Base-by-base conservation (phyloP, 2,329 filamentous ascomycete genomes). In the Ceratocystis albifundus region DNA sequence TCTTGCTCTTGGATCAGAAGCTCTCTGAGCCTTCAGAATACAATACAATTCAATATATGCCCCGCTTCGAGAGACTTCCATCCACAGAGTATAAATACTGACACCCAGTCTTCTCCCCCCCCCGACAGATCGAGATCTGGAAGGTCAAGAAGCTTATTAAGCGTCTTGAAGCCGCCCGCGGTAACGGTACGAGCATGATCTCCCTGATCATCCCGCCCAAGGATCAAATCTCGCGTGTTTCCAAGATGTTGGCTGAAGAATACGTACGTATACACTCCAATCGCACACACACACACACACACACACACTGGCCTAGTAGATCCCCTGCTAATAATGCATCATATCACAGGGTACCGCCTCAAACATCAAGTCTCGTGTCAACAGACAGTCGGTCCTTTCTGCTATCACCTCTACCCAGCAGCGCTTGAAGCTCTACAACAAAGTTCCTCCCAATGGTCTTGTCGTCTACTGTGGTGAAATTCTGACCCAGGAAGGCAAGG, bases 211-310 rank as follows among this genome's bases (percentile, higher is more conserved):
- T 99, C 75, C 94, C 94, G 69, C 94, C 94, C 72, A 99, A 99
- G 85, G 92, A 96, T 78, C 94, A 99, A 80, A 85, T 99, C 70
- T 97, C 94, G 59, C 88, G 92, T 74, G 88, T 90, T 66, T 90
- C 94, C 69, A 97, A 97, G 84, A 99, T 99, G 94, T 88, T 99
- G 87, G 95, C 95, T 81, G 94, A 99, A 96, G 92, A 96, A 89
- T 96, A 94, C 76, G 90, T 94, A 84, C 71, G 88, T 80, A 57
- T 64, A 50, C 6, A 46, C 53, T 4, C 10, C 36, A 48, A 61
- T 22, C 63, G 32, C 41, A 8, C 41, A 28, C 50, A n/a, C n/a
- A 20, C 10, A n/a, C n/a, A n/a, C 41, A 8, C 41, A 28, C 41
- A 8, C 41, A 28, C 50, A n/a, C n/a, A 20, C 10, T 25, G 44